These are phyloP conservation scores for Plantago ovata DNA, from an alignment of 257 asterid genomes.

Conservation along the genomic window DNA sequence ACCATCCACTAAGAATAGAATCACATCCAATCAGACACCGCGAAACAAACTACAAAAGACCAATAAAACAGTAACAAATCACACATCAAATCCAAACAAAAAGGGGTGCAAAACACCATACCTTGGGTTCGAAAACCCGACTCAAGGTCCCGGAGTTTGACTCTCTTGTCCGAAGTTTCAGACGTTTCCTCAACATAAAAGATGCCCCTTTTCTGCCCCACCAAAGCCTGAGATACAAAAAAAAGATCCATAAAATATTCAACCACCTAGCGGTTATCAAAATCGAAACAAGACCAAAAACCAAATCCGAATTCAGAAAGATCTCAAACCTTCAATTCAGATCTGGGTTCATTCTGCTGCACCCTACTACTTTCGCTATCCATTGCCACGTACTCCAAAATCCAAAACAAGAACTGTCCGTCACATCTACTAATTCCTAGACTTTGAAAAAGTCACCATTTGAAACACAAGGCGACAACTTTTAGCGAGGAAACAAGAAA, in stretches of 20 bases:
- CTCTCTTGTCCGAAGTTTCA: slow-evolving; percentile 29
- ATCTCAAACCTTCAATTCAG: slow-evolving; percentile 15
- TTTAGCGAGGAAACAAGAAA: not conserved
- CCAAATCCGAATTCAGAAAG: slow-evolving; percentile 1
- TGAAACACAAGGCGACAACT: not conserved
- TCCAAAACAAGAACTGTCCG: not conserved
- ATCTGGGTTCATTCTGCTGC: not conserved
- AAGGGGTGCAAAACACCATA: slow-evolving; percentile 8
- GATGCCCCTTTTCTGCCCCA: slow-evolving; percentile 35
- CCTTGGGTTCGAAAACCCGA: slow-evolving; percentile 37
- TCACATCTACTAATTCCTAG: not conserved
- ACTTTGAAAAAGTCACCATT: not conserved
- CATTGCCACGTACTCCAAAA: not conserved
- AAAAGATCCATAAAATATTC: slow-evolving; percentile 9
- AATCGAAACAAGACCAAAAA: not conserved
- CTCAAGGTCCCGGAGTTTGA: slow-evolving; percentile 43
- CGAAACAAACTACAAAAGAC: not conserved
- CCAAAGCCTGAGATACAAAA: slow-evolving; percentile 24
- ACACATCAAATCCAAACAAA: not conserved
- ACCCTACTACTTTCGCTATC: slow-evolving; percentile 2
- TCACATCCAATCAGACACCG: no score
- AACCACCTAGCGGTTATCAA: not conserved
- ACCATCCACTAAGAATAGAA: no score
- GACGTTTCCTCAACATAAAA: slow-evolving; percentile 29
- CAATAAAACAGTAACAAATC: slow-evolving; percentile 23